phyloP scores from a whole-genome alignment of 176 grass and related monocot genomes.

The Cenchrus americanus region DNA sequence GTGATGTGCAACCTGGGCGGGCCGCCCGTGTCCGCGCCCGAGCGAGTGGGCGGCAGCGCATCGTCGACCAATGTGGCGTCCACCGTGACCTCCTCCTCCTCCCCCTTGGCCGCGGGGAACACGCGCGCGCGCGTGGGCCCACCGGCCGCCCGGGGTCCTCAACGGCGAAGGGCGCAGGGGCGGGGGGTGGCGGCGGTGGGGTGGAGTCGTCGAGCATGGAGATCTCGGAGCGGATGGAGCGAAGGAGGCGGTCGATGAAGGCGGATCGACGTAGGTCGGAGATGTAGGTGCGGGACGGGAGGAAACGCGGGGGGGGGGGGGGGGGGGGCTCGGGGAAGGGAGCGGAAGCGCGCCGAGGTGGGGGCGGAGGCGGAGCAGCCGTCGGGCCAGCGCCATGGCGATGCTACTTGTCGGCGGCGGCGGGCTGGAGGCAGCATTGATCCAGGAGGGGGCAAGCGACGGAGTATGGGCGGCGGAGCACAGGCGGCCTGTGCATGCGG shows the following conservation, averaged over 20 bases:
- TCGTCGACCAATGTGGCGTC: too few relatives aligned
- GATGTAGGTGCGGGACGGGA: constrained; percentile 54
- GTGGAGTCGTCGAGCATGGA: constrained; percentile 32
- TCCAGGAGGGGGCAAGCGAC: too few relatives aligned
- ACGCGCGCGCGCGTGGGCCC: constrained; percentile 53
- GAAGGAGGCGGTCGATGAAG: constrained; percentile 76
- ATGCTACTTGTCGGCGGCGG: background rate
- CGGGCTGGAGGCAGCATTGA: background rate
- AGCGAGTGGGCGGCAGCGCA: too few relatives aligned
- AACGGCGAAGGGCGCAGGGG: constrained; percentile 47
- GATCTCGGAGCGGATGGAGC: constrained; percentile 75
- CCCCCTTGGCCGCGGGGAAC: constrained; percentile 19
- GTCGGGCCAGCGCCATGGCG: constrained; percentile 52
- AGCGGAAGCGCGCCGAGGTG: background rate
- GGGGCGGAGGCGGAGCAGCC: constrained; percentile 37
- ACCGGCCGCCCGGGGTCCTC: constrained; percentile 61
- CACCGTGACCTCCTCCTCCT: constrained; percentile 46
- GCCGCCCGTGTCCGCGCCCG: too few relatives aligned
- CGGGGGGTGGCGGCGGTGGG: background rate
- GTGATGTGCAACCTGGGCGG: too few relatives aligned
- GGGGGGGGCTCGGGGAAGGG: background rate
- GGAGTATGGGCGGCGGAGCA: too few relatives aligned
- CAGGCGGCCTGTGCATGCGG: too few relatives aligned
- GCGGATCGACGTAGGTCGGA: constrained; percentile 65
- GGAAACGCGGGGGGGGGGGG: too few relatives aligned